Percentiles rank a stretch among this genome's conserved stretches.
Evolutionary conservation across 2,329 filamentous ascomycete genomes (phyloP).

Genomic region (Coniosporium tulheliwenetii): DNA sequence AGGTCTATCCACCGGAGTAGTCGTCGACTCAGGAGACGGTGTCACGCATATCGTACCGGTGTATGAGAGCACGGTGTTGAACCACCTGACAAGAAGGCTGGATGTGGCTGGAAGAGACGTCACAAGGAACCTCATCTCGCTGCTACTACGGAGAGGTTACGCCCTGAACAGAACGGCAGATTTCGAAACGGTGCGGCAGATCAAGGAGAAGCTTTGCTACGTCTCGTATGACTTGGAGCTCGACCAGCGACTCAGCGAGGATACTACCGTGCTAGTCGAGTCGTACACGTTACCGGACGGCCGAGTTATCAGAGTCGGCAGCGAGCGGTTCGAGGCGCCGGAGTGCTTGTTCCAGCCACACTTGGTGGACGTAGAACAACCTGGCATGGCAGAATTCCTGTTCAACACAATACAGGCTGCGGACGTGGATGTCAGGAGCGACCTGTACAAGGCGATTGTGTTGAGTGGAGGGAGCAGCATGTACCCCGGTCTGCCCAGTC

Average conservation of each 20-base stretch:
- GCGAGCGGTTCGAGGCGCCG: slow-evolving; percentile 92
- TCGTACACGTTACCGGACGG: slow-evolving; percentile 96
- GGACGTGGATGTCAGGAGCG: slow-evolving; percentile 86
- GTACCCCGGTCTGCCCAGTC: slow-evolving; percentile 90
- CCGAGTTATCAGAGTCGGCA: slow-evolving; percentile 87
- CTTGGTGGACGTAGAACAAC: slow-evolving; percentile 92
- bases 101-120: slow-evolving; percentile 95
- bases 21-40: slow-evolving; percentile 94
- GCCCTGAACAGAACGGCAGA: slow-evolving; percentile 95
- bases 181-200: slow-evolving; percentile 96
- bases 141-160: slow-evolving; percentile 85
- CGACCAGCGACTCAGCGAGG: slow-evolving; percentile 89
- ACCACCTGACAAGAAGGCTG: slow-evolving; percentile 84
- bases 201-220: slow-evolving; percentile 99
- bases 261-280: slow-evolving; percentile 93
- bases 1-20: slow-evolving; percentile 72
- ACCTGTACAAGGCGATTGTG: slow-evolving; percentile 93
- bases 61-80: slow-evolving; percentile 94
- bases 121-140: slow-evolving; percentile 92
- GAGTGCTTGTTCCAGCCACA: slow-evolving; percentile 98
- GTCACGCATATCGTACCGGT: slow-evolving; percentile 98
- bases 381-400: slow-evolving; percentile 88
- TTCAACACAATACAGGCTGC: slow-evolving; percentile 98
- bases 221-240: slow-evolving; percentile 96
- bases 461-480: slow-evolving; percentile 95